Evolutionary conservation across 1,284 basidiomycete species (phyloP), one percentile per base, ranked within the genome.

Genomic region (Vanrija sp.): DNA sequence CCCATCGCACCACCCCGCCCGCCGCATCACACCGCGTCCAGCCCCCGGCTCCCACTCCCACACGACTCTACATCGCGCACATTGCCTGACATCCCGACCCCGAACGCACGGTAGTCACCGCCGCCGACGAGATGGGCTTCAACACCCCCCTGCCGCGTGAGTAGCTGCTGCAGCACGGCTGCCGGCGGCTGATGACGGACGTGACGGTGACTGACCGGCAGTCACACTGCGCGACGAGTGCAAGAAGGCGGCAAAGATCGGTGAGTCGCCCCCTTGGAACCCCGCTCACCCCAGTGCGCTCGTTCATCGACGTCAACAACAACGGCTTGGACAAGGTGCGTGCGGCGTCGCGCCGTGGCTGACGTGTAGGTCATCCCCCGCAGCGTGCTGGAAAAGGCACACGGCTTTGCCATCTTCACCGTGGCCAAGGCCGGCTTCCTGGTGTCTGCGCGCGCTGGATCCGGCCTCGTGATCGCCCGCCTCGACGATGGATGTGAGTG

Each of bases 381-480:
- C 8, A 56, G 51, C 16, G 66, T 75, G 1, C 61, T 75, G 3
- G 71, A 72, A 45, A 53, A 57, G 35, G 73, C 73, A 0, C 76
- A 76, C 39, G 83, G 82, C 2, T 82, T 82, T 56, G 80, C 79
- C 22, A 79, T 82, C 61, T 80, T 77, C 63, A 78, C 78, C 10
- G 78, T 79, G 77, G 86, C 78, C 51, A 78, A 78, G 62, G 73
- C 73, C 38, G 82, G 83, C 6, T 83, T 83, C 67, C 62, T 84
- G 3, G 77, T 83, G 57, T 79, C 78, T 10, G 82, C 80, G 1
- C 71, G 82, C 49, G 96, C 87, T 19, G 95, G 95, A 6, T 87
- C 85, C 25, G 95, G 95, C 1, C 77, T 98, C 12, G 96, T 98
- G 23, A 93, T 98, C 45, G 93, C 92, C 4, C 85, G 81, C 58